Evolutionary conservation across 192 early-diverging fungal genomes (phyloP), one percentile per base, ranked within the genome.

Genomic region (Entomortierella beljakovae): DNA sequence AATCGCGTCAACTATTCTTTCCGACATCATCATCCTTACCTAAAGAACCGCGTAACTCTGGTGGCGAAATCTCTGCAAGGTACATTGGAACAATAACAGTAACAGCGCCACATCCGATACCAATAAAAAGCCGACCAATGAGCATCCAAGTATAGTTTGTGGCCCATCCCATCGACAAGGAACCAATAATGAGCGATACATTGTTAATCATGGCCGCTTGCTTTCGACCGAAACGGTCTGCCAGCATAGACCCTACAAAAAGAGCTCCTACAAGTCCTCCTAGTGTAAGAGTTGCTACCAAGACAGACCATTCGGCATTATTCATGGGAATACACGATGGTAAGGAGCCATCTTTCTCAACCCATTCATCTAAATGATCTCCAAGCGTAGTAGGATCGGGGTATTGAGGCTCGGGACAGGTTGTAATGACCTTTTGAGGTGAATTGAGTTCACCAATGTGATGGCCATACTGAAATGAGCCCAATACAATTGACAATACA

Each of bases 31-130:
- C 20, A 35, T 37, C 32, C 13, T 57, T 86, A 74, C 90, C 95
- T 34, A 95, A 85, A 34, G 86, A 80, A 0, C 96, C 96, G 8
- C 94, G 84, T n/a, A 86, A 71, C 11, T 80, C 74, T 43, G 87
- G 76, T 2, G 96, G 92, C 6, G 91, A 85, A 22, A 92, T 83
- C 62, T 96, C 96, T 55, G 90, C 85, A 46, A 95, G 87, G 80
- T 94, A 96, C 52, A 90, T 89, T 2, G 96, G 94, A 7, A 93
- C 90, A 29, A 94, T 88, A 18, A 94, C 95, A 29, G 88, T 86
- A 25, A 85, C 88, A 32, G 90, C 82, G 15, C 96, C 96, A 50
- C 89, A 88, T 5, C 91, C 94, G 38, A 97, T 71, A 16, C 96
- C 96, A 33, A 85, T 83, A 13, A 95, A 43, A 58, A 94, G 87